Evolutionary conservation across 345 rosid genomes (phyloP).

Genomic region (Linum lewisii): DNA sequence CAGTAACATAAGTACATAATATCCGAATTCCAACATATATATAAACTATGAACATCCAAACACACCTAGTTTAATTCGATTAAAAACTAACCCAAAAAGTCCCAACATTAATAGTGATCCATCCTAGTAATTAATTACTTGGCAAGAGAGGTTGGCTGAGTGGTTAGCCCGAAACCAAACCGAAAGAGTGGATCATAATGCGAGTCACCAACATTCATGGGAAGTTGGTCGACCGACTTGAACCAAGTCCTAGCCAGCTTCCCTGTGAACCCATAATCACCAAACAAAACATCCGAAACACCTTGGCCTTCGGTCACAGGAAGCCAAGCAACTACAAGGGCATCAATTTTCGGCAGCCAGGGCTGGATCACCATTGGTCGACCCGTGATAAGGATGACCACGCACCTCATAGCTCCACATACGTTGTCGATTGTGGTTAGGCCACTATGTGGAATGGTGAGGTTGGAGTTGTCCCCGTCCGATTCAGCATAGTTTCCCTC

Average conservation of each 20-base stretch:
- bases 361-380: neutral
- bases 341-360: neutral
- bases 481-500: neutral
- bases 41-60: too few relatives aligned
- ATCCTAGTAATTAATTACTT: too few relatives aligned
- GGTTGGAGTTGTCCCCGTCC: neutral
- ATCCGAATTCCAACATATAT: too few relatives aligned
- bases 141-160: too few relatives aligned
- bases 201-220: constrained; percentile 6
- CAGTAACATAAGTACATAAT: too few relatives aligned
- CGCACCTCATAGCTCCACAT: neutral
- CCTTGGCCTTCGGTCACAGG: constrained; percentile 5
- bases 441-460: neutral
- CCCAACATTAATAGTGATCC: too few relatives aligned
- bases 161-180: constrained; percentile 1
- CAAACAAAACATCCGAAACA: constrained; percentile 1
- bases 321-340: constrained; percentile 3
- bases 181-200: constrained; percentile 6
- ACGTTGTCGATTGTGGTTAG: neutral
- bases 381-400: neutral
- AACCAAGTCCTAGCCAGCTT: constrained; percentile 6
- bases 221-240: neutral
- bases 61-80: too few relatives aligned
- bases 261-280: constrained; percentile 5
- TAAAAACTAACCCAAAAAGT: too few relatives aligned